Evolutionary conservation across 805 yeast genomes (phyloP).

Genomic region (Candida lessepsii): DNA sequence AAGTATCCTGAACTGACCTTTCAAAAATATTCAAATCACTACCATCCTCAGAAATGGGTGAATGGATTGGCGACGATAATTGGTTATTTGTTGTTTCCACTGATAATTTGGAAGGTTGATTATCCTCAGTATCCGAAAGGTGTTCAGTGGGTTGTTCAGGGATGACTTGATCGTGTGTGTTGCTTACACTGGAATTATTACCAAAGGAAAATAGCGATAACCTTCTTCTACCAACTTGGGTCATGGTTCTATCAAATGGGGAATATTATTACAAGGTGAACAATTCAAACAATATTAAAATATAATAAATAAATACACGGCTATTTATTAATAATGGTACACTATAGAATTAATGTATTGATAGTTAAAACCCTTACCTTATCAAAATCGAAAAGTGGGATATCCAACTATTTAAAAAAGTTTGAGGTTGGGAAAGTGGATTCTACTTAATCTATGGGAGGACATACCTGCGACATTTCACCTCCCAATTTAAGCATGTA

Average conservation of each 20-base stretch:
- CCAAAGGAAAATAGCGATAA: conserved; percentile 22
- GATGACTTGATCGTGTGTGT: too few relatives aligned
- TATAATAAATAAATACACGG: not conserved
- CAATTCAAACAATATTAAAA: not conserved
- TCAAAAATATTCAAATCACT: conserved; percentile 32
- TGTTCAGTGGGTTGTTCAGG: too few relatives aligned
- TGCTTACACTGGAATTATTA: conserved; percentile 6
- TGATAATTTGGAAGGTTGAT: conserved; percentile 2
- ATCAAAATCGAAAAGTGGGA: conserved; percentile 4
- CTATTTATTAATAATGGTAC: too few relatives aligned
- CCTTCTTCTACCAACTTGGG: conserved; percentile 16
- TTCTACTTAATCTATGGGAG: conserved; percentile 4
- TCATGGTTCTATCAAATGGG: conserved; percentile 1
- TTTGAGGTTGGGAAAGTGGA: conserved; percentile 1
- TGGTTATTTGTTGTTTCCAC: conserved; percentile 11
- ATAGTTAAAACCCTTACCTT: not conserved
- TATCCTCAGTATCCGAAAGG: too few relatives aligned
- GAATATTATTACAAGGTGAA: too few relatives aligned
- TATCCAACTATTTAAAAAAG: conserved; percentile 4
- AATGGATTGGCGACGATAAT: conserved; percentile 15
- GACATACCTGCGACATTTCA: conserved; percentile 3
- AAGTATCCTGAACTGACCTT: conserved; percentile 39
- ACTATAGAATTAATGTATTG: not conserved
- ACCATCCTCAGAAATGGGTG: conserved; percentile 14
- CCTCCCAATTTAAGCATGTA: not conserved